Evolutionary conservation across 2,329 filamentous ascomycete genomes (phyloP), one percentile per base, ranked within the genome.

Genomic region (Rhynchosporium graminicola): DNA sequence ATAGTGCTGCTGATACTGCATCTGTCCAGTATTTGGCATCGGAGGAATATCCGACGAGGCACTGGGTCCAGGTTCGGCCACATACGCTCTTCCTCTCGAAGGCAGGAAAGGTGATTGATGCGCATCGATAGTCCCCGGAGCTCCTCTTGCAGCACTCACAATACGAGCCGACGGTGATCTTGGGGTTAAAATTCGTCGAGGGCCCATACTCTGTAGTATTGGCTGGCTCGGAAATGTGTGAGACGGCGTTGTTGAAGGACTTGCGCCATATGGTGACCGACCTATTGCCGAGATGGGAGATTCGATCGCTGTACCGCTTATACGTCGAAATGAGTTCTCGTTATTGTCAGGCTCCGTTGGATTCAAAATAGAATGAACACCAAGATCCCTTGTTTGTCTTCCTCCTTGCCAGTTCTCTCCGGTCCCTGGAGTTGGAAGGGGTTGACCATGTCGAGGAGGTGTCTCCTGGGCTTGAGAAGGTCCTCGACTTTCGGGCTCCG

Each of bases 141-240:
- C 73, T 52, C 77, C 76, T 42, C 81, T 67, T 38, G 79, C 78
- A 12, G 83, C 70, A 68, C 82, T 85, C 20, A 80, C 76, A 31
- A 81, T 77, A 64, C 84, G 80, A 46, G 46, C 47, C 20, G 85
- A 84, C 9, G 86, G 77, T 60, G 76, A 72, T 68, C 69, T 72
- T 55, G 72, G 71, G 38, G 71, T 73, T 50, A 73, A 57, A 38
- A 73, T 72, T 61, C 67, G 66, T 43, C 72, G 67, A 26, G 62
- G 62, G 43, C 46, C 60, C 48, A 70, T 70, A 40, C 58, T 64
- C 29, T 64, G 56, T 8, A 63, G 28, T 15, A 63, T 10, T 60
- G 68, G 65, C 31, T 70, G 67, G 50, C 64, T 63, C 33, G 67
- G 59, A 59, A 70, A 71, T 26, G 68, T 50, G 52, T 69, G 64